Percentiles rank a stretch among this genome's conserved stretches.
These are phyloP conservation scores for Globisporangium camurandrum DNA, from an alignment of 352 stramenopile species.

Conservation along the genomic window DNA sequence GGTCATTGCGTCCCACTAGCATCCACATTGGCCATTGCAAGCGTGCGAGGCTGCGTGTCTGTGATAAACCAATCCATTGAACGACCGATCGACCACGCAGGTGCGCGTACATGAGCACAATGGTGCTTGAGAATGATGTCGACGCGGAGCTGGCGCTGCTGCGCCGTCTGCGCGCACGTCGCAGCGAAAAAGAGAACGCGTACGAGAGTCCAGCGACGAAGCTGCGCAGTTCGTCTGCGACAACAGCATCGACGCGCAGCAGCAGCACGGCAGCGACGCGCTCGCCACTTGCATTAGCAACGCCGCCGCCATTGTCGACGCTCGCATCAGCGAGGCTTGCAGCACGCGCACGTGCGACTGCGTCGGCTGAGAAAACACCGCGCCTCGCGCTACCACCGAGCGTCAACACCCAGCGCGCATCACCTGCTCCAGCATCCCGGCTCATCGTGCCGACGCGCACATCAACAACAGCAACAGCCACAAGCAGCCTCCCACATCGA, in stretches of 20 bases:
- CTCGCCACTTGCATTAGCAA: neutral
- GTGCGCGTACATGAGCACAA: neutral
- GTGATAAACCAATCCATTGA: neutral
- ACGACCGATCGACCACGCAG: neutral
- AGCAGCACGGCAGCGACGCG: neutral
- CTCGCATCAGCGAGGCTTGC: neutral
- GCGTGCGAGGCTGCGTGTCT: neutral
- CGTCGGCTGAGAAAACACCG: slow-evolving; percentile 2
- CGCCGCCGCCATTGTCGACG: neutral
- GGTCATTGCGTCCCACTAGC: neutral
- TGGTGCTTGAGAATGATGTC: slow-evolving; percentile 10
- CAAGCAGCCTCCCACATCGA: slow-evolving; percentile 9
- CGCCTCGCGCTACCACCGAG: slow-evolving; percentile 3
- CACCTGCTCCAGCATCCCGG: neutral
- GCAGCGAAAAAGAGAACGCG: slow-evolving; percentile 15
- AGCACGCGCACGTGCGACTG: slow-evolving; percentile 1
- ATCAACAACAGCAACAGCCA: no score
- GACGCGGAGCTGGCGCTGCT: slow-evolving; percentile 12
- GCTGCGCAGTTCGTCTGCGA: slow-evolving; percentile 5
- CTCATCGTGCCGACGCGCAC: slow-evolving; percentile 2
- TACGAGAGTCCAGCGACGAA: slow-evolving; percentile 11
- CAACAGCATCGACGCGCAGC: slow-evolving; percentile 4
- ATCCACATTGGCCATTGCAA: neutral
- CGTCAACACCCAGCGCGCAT: slow-evolving; percentile 8
- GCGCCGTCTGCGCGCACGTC: slow-evolving; percentile 11